These are phyloP conservation scores for Pleurotus citrinopileatus DNA, from an alignment of 768 basidiomycete species.

Conservation along the genomic window DNA sequence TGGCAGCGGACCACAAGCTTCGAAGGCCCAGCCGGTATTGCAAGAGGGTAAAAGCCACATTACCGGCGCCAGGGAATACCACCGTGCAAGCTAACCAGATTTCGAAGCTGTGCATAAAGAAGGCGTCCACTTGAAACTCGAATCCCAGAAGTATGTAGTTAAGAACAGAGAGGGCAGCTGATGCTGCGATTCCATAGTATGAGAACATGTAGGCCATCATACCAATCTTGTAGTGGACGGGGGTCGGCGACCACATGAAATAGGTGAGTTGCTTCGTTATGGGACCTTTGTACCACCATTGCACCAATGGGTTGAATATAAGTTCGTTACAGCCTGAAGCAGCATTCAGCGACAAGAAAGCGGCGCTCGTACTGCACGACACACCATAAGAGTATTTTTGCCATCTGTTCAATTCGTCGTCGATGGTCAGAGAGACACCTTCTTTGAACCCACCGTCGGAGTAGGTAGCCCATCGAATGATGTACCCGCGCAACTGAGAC, in stretches of 20 bases:
- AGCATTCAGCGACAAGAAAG: background rate
- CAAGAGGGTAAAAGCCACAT: conserved; percentile 62
- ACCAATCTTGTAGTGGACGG: conserved; percentile 79
- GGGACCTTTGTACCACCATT: conserved; percentile 79
- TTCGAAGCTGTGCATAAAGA: conserved; percentile 69
- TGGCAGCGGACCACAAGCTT: conserved; percentile 42
- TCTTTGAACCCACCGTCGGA: conserved; percentile 86
- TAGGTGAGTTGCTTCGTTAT: conserved; percentile 77
- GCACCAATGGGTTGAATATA: conserved; percentile 78
- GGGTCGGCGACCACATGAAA: conserved; percentile 75
- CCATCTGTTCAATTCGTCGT: conserved; percentile 92
- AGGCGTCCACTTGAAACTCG: conserved; percentile 62
- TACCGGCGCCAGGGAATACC: conserved; percentile 68
- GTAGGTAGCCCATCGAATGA: conserved; percentile 85
- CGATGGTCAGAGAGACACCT: conserved; percentile 84
- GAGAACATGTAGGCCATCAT: conserved; percentile 75
- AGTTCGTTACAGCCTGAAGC: conserved; percentile 66
- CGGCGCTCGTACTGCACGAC: conserved; percentile 11
- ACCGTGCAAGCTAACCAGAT: conserved; percentile 73
- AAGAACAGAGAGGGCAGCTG: conserved; percentile 57
- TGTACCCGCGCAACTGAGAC: conserved; percentile 56
- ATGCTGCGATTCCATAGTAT: conserved; percentile 58
- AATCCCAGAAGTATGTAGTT: conserved; percentile 73
- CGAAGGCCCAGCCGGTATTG: conserved; percentile 66
- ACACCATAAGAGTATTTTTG: conserved; percentile 82